These are phyloP conservation scores for Melampsora americana DNA, from an alignment of 1,284 basidiomycete species.

Conservation along the genomic window DNA sequence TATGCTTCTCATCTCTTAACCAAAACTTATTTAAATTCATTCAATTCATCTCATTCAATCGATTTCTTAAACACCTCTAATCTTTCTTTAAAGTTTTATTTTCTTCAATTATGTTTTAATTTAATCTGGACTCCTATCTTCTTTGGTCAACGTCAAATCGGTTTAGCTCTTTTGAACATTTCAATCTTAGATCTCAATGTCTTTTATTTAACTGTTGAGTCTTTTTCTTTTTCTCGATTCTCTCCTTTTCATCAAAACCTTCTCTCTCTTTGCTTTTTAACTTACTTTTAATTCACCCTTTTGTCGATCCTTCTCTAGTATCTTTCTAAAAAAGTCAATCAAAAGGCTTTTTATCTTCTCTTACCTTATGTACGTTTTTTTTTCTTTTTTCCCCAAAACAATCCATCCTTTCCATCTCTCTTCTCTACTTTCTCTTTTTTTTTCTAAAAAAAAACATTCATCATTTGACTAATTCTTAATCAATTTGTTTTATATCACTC, in stretches of 20 bases:
- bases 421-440: background rate
- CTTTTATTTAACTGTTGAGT: constrained; percentile 48
- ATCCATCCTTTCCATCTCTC: background rate
- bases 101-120: constrained; percentile 51
- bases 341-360: constrained; percentile 36
- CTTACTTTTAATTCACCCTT: background rate
- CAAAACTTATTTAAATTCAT: constrained; percentile 49
- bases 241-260: background rate
- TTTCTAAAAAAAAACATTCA: too few species aligned
- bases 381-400: background rate
- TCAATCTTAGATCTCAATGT: constrained; percentile 50
- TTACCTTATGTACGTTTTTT: constrained; percentile 31
- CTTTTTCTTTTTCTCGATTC: background rate
- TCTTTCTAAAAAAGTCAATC: constrained; percentile 48
- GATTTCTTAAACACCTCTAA: constrained; percentile 46
- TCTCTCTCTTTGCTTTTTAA: background rate
- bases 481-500: too few species aligned
- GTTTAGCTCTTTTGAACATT: constrained; percentile 50
- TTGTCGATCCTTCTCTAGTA: background rate
- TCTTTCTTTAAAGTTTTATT: constrained; percentile 51
- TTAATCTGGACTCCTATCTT: constrained; percentile 51
- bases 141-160: constrained; percentile 51
- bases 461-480: too few species aligned
- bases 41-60: constrained; percentile 47
- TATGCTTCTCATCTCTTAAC: constrained; percentile 49